Evolutionary conservation across 2,329 filamentous ascomycete genomes (phyloP).

Genomic region (Cladosporium sp.): DNA sequence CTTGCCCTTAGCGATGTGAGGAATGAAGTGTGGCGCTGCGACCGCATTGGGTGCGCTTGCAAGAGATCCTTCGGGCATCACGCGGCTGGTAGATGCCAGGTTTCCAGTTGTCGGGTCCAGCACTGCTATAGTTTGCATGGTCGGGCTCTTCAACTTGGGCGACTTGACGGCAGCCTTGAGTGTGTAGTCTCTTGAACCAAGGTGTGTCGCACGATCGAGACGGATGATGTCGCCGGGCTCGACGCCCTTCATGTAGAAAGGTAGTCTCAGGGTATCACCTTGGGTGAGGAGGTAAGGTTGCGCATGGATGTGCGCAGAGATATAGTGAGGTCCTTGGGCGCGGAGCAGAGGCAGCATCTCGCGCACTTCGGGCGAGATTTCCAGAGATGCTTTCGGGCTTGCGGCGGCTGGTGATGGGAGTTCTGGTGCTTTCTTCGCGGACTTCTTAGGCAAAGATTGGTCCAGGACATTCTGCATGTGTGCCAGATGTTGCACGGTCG

Average conservation of each 20-base stretch:
- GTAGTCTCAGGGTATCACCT: conserved; percentile 51
- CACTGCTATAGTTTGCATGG: conserved; percentile 10
- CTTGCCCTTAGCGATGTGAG: conserved; percentile 41
- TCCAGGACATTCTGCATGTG: conserved; percentile 7
- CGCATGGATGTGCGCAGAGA: conserved; percentile 76
- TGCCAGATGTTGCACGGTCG: conserved; percentile 21
- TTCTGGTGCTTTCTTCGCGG: conserved; percentile 21
- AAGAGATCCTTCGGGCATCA: conserved; percentile 32
- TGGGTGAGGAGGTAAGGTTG: conserved; percentile 74
- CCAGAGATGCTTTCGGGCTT: conserved; percentile 28
- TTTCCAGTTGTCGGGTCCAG: conserved; percentile 26
- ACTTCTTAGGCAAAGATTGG: neutral
- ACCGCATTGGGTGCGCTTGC: conserved; percentile 27
- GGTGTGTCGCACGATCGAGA: conserved; percentile 76
- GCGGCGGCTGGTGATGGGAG: conserved; percentile 28
- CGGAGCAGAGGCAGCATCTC: conserved; percentile 69
- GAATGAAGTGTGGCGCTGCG: conserved; percentile 38
- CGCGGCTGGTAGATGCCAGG: conserved; percentile 26
- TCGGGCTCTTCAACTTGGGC: conserved; percentile 31
- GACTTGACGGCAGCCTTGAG: conserved; percentile 69
- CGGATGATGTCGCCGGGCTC: conserved; percentile 80
- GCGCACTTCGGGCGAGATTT: conserved; percentile 42
- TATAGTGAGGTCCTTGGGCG: conserved; percentile 74
- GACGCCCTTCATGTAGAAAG: conserved; percentile 52
- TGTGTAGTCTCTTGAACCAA: conserved; percentile 89